Evolutionary conservation across 768 basidiomycete genomes (phyloP).

Genomic region (Serendipita vermifera): DNA sequence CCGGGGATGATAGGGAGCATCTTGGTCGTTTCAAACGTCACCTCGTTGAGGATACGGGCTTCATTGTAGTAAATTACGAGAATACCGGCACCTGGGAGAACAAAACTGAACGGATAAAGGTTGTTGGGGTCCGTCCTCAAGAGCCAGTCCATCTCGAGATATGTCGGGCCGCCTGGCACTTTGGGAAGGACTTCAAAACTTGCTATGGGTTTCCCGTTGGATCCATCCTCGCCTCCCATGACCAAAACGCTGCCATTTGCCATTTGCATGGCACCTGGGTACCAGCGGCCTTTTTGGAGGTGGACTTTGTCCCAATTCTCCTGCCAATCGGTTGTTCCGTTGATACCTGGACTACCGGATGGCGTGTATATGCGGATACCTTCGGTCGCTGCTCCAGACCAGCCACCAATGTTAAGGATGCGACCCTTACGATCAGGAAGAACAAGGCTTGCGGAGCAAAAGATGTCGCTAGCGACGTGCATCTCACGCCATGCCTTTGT

Average conservation of each 20-base stretch:
- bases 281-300: conserved; percentile 51
- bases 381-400: conserved; percentile 58
- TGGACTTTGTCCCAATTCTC: conserved; percentile 40
- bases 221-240: conserved; percentile 67
- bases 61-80: conserved; percentile 76
- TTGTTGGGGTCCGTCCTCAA: conserved; percentile 64
- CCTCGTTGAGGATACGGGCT: conserved; percentile 58
- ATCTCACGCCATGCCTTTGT: conserved; percentile 54
- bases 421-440: conserved; percentile 62
- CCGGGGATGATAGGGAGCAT: conserved; percentile 27
- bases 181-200: conserved; percentile 42
- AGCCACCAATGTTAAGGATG: conserved; percentile 24
- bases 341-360: conserved; percentile 50
- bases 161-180: conserved; percentile 10
- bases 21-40: conserved; percentile 44
- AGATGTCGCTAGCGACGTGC: conserved; percentile 66
- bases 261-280: conserved; percentile 52
- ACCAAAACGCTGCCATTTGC: conserved; percentile 63
- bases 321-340: conserved; percentile 68
- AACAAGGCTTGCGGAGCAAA: conserved; percentile 60
- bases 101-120: conserved; percentile 61
- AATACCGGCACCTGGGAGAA: conserved; percentile 54
- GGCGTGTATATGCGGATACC: conserved; percentile 65
- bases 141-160: conserved; percentile 3
- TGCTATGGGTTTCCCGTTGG: conserved; percentile 51